These are phyloP conservation scores for Aureobasidium sp. DNA, from an alignment of 2,329 filamentous ascomycete species.

Conservation along the genomic window DNA sequence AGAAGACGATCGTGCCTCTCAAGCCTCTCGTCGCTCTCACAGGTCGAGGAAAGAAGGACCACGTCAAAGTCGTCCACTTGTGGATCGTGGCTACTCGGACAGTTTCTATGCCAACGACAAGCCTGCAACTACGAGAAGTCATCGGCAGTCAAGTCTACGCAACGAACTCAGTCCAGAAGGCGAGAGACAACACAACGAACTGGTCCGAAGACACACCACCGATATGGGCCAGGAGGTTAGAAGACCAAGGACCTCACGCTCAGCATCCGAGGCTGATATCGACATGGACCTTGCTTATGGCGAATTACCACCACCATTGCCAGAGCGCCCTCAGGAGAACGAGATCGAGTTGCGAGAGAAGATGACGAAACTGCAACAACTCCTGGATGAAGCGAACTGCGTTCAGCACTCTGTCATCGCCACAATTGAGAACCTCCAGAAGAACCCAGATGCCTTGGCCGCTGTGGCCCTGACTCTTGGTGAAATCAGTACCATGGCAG, in stretches of 20 bases:
- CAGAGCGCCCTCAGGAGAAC: conserved; percentile 34
- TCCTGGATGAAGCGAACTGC: conserved; percentile 83
- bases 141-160: conserved; percentile 25
- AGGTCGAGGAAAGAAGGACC: neutral
- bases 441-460: conserved; percentile 83
- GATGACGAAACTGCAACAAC: conserved; percentile 63
- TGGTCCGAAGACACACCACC: conserved; percentile 36
- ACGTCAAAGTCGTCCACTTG: conserved; percentile 23
- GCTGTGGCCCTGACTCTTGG: conserved; percentile 88
- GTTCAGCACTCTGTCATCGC: conserved; percentile 73
- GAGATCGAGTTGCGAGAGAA: conserved; percentile 57
- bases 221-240: conserved; percentile 11
- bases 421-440: conserved; percentile 72
- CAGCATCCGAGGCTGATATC: conserved; percentile 45
- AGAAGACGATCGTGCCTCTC: conserved; percentile 26
- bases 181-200: conserved; percentile 29
- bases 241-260: conserved; percentile 22
- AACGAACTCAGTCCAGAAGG: conserved; percentile 21
- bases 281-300: conserved; percentile 93
- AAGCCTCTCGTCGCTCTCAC: conserved; percentile 19
- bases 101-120: conserved; percentile 37
- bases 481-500: conserved; percentile 74
- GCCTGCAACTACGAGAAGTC: conserved; percentile 13
- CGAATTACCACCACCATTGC: conserved; percentile 63
- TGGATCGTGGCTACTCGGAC: conserved; percentile 39